Evolutionary conservation across 805 yeast genomes (phyloP).

Genomic region (Hanseniaspora occidentalis): DNA sequence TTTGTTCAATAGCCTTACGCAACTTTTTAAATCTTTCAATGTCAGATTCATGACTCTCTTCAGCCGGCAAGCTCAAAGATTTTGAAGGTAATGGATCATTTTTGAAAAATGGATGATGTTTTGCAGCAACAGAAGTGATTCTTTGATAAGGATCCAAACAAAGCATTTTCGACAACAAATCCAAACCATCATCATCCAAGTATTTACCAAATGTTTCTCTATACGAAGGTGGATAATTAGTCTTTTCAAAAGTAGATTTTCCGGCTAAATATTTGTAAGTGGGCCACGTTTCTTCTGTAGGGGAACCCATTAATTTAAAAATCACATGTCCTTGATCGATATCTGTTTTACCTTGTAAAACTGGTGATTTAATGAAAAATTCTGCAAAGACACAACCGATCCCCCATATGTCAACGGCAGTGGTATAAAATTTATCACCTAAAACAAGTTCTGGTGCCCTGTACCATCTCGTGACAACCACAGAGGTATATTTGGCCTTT

Average conservation of each 20-base stretch:
- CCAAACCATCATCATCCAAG: conserved; percentile 32
- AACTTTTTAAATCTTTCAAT: conserved; percentile 40
- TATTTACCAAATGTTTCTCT: conserved; percentile 34
- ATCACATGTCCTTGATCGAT: conserved; percentile 76
- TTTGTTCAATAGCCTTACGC: conserved; percentile 16
- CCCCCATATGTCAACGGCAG: conserved; percentile 97
- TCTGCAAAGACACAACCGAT: conserved; percentile 94
- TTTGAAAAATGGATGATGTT: conserved; percentile 56
- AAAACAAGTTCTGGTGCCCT: conserved; percentile 87
- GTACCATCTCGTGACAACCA: conserved; percentile 95
- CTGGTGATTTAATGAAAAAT: conserved; percentile 68
- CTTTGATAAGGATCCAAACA: conserved; percentile 60
- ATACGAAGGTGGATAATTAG: conserved; percentile 29
- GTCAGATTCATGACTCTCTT: conserved; percentile 86
- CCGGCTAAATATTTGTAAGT: conserved; percentile 45
- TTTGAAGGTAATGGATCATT: conserved; percentile 54
- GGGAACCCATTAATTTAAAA: conserved; percentile 74
- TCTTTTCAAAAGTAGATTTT: conserved; percentile 29
- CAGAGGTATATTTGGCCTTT: conserved; percentile 37
- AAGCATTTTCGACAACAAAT: conserved; percentile 49
- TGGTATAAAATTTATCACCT: conserved; percentile 77
- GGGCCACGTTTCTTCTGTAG: conserved; percentile 50
- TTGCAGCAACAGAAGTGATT: conserved; percentile 68
- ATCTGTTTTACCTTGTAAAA: conserved; percentile 76
- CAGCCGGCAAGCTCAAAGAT: conserved; percentile 50